A percentile compares a stretch with the other conserved stretches of the same genome.
Evolutionary conservation across 176 grass and related monocot genomes (phyloP).

Genomic region (Melocanna baccifera): DNA sequence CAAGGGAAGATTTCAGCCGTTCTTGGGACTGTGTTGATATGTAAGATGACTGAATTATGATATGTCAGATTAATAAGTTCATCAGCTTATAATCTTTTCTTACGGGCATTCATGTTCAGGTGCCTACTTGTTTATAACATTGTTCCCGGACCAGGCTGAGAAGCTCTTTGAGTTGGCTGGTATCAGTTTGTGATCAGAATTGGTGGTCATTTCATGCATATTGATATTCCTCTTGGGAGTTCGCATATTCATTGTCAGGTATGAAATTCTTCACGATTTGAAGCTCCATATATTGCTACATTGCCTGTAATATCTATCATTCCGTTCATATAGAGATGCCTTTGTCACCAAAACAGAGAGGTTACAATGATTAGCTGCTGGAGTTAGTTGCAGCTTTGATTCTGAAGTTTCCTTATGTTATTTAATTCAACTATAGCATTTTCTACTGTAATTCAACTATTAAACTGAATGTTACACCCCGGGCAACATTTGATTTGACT

Average conservation of each 20-base stretch:
- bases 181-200: slow-evolving; percentile 41
- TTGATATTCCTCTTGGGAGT: neutral
- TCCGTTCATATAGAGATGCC: neutral
- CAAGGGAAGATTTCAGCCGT: slow-evolving; percentile 93
- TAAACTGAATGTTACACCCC: neutral
- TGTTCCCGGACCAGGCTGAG: slow-evolving; percentile 91
- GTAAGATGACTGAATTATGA: slow-evolving; percentile 41
- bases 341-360: neutral
- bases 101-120: slow-evolving; percentile 42
- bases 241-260: slow-evolving; percentile 15
- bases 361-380: neutral
- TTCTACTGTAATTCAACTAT: neutral
- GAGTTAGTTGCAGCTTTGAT: neutral
- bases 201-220: neutral
- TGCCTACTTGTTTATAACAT: slow-evolving; percentile 78
- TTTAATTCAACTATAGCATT: neutral
- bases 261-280: slow-evolving; percentile 5
- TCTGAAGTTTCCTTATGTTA: neutral
- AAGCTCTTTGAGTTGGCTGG: slow-evolving; percentile 77
- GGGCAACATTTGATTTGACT: neutral
- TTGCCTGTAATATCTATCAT: neutral
- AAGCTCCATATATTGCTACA: neutral
- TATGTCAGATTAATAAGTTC: neutral
- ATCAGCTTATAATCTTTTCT: neutral
- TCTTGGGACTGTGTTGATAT: slow-evolving; percentile 79